Conservation (phyloP, 176 grass and related monocot genomes). For the Ampelocalamus luodianensis region DNA sequence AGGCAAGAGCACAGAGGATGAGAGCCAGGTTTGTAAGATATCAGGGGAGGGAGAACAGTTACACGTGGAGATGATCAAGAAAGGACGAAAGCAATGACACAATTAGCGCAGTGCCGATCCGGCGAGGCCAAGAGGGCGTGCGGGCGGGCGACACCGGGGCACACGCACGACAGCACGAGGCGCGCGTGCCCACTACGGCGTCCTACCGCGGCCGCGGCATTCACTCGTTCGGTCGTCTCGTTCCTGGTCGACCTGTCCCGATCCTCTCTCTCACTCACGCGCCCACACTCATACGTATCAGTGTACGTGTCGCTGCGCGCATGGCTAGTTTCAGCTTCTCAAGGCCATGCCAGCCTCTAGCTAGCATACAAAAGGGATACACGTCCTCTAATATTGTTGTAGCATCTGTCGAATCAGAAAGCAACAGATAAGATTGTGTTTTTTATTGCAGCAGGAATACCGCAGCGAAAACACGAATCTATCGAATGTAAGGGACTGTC, state of each 20-base stretch:
- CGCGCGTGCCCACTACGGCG: background rate
- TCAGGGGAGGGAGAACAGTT: no score
- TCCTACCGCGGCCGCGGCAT: background rate
- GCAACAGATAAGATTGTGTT: no score
- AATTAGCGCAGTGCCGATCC: background rate
- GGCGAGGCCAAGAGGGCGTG: background rate
- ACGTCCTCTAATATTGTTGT: no score
- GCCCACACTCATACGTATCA: background rate
- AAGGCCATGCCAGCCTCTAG: background rate
- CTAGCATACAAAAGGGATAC: no score
- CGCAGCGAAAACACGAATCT: no score
- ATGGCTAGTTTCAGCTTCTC: conserved; percentile 1
- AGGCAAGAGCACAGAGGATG: background rate
- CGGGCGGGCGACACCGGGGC: background rate
- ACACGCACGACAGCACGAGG: background rate
- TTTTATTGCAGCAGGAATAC: no score
- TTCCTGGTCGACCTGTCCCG: background rate
- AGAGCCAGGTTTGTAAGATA: background rate
- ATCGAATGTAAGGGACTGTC: no score
- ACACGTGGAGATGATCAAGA: conserved; percentile 17
- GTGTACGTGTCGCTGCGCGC: background rate
- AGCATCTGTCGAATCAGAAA: no score
- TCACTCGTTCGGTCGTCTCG: background rate
- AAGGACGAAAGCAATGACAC: background rate
- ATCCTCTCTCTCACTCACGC: background rate